Percentiles rank a stretch among this genome's conserved stretches.
These are phyloP conservation scores for Hypsizygus ulmarius DNA, from an alignment of 1,284 basidiomycete genomes.

Conservation along the genomic window DNA sequence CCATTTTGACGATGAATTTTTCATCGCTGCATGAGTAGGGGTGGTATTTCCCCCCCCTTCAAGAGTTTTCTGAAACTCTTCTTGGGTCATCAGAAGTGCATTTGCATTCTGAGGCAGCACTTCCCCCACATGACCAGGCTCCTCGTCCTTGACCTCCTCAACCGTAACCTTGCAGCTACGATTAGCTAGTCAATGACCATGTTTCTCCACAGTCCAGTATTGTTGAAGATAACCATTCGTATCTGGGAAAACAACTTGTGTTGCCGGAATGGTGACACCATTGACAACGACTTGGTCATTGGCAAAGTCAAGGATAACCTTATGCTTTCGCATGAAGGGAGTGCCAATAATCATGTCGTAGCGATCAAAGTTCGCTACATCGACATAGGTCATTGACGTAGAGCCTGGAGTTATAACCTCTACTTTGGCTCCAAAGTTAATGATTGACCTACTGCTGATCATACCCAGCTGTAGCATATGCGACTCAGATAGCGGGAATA, in stretches of 20 bases:
- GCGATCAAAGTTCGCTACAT: slow-evolving; percentile 16
- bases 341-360: slow-evolving; percentile 8
- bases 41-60: neutral
- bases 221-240: neutral
- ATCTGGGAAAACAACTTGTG: neutral
- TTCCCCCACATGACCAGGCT: neutral
- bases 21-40: no score
- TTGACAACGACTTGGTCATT: slow-evolving; percentile 7
- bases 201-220: neutral
- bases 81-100: slow-evolving; percentile 2
- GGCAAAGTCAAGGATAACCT: slow-evolving; percentile 1
- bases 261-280: slow-evolving; percentile 4
- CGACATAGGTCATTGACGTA: slow-evolving; percentile 4
- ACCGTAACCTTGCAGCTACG: neutral
- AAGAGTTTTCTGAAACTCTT: slow-evolving; percentile 7
- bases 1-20: no score
- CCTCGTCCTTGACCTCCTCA: neutral
- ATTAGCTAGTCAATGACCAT: neutral
- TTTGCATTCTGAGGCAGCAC: neutral
- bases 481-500: neutral
- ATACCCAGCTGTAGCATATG: neutral
- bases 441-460: neutral
- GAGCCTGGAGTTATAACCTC: neutral
- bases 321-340: slow-evolving; percentile 11
- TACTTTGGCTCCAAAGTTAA: neutral